Base-by-base conservation (phyloP, 192 early-diverging fungal species). In the Backusella tarrabulga region DNA sequence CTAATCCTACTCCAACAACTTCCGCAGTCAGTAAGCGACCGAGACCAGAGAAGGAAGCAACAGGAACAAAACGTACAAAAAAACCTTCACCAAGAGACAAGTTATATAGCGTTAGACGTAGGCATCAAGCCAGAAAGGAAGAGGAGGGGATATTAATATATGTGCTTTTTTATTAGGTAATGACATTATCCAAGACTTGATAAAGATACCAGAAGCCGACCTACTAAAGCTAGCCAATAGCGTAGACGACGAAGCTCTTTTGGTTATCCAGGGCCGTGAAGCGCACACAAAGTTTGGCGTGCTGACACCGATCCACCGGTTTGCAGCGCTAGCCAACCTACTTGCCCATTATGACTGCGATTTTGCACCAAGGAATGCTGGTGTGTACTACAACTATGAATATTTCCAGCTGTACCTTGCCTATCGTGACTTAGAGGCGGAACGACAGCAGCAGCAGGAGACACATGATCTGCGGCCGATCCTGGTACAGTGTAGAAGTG, bases 341-440 rank as follows among this genome's bases (percentile, higher is more conserved):
- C 40, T 73, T 11, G 76, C 80, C 11, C 80, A 81, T 23, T 75
- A 73, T 29, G 80, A 81, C n/a, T 71, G 72, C 1, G 80, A 81
- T n/a, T 81, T 76, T 69, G 80, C 80, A 34, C 80, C 80, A 4
- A 78, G 73, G 41, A 81, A 81, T 34, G 76, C 80, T 15, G 80
- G 80, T 14, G 76, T 81, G 6, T 81, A 81, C 35, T 81, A 66
- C 50, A 81, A 78, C 23, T 78, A 77, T 71, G 80, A 81, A 23
- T 81, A 81, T 68, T 76, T 73, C 21, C 80, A 81, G 23, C 72
- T 81, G 1, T 78, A 81, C 54, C 26, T 46, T 19, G 76, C 80
- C 1, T 81, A 75, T 26, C 80, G 80, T n/a, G 70, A 81, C 44
- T 66, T 78, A 29, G 80, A 81, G 40, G 42, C 41, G 11, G 76